phyloP scores from a whole-genome alignment of 768 basidiomycete genomes.

The Termitomyces sp. region DNA sequence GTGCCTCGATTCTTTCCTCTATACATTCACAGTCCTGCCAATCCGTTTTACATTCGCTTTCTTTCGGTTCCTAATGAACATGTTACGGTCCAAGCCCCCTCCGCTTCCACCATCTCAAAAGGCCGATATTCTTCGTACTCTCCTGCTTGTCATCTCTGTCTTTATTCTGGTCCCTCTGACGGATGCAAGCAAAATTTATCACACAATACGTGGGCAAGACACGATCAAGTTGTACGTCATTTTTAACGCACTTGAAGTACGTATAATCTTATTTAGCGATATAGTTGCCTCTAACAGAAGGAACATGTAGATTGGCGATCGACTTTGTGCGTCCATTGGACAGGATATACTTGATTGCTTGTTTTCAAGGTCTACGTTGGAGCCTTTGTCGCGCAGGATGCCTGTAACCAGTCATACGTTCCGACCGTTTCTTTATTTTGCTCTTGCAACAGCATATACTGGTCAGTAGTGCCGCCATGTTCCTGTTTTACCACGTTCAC shows the following conservation, averaged over 20 bases:
- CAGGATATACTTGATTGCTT: constrained; percentile 96
- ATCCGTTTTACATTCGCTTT: constrained; percentile 75
- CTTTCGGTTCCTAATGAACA: constrained; percentile 47
- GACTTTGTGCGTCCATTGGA: constrained; percentile 92
- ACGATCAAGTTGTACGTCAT: constrained; percentile 99
- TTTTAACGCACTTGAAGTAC: constrained; percentile 95
- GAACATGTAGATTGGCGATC: constrained; percentile 79
- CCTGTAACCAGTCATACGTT: constrained; percentile 62
- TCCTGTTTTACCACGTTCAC: background rate
- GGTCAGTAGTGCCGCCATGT: constrained; percentile 28
- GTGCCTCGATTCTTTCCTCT: constrained; percentile 95
- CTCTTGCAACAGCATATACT: constrained; percentile 76
- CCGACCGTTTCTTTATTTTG: constrained; percentile 79
- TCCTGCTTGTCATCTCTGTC: constrained; percentile 65
- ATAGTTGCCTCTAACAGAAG: constrained; percentile 4
- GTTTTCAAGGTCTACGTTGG: constrained; percentile 89
- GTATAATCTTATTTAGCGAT: constrained; percentile 17
- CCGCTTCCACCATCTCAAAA: constrained; percentile 84
- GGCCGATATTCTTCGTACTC: constrained; percentile 78
- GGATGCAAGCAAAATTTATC: constrained; percentile 97
- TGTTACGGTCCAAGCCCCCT: constrained; percentile 43
- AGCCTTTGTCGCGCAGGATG: constrained; percentile 58
- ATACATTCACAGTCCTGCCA: constrained; percentile 96
- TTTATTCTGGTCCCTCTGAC: constrained; percentile 75
- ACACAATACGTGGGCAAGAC: constrained; percentile 95